Evolutionary conservation across 495 filamentous ascomycete genomes (phyloP).

Genomic region (Daldinia childiae): DNA sequence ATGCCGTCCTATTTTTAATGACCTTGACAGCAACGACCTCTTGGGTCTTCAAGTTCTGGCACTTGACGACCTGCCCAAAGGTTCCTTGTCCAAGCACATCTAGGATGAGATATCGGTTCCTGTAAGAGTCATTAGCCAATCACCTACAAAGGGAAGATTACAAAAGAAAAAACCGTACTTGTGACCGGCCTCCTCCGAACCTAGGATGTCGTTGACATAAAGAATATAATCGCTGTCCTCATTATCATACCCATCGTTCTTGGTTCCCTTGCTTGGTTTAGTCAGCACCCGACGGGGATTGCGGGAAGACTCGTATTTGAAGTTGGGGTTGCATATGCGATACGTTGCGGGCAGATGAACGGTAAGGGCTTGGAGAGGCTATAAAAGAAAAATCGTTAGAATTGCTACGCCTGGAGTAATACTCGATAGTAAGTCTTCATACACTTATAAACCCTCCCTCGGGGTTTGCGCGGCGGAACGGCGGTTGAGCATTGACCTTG

Average conservation of each 20-base stretch:
- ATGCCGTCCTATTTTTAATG: constrained; percentile 98
- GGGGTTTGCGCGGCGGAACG: constrained; percentile 92
- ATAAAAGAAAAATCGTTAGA: constrained; percentile 30
- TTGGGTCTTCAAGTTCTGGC: constrained; percentile 96
- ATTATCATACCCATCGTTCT: constrained; percentile 99
- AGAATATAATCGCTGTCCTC: constrained; percentile 99
- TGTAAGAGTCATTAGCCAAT: constrained; percentile 50
- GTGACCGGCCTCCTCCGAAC: constrained; percentile 96
- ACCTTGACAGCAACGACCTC: constrained; percentile 99
- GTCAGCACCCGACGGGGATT: constrained; percentile 96
- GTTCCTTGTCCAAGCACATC: constrained; percentile 98
- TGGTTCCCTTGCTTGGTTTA: constrained; percentile 98
- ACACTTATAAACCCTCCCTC: constrained; percentile 99
- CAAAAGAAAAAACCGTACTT: constrained; percentile 70
- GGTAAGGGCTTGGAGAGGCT: constrained; percentile 97
- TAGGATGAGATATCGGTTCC: constrained; percentile 97
- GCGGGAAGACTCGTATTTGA: constrained; percentile 99
- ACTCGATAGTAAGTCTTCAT: constrained; percentile 50
- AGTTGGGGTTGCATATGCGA: constrained; percentile 95
- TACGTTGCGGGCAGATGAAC: constrained; percentile 94
- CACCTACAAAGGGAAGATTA: background rate
- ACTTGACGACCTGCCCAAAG: constrained; percentile 99
- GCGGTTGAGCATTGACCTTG: constrained; percentile 83
- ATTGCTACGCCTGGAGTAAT: background rate
- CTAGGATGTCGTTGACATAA: constrained; percentile 98